phyloP scores from a whole-genome alignment of 1,284 basidiomycete species.

The Cryptococcus sp. region DNA sequence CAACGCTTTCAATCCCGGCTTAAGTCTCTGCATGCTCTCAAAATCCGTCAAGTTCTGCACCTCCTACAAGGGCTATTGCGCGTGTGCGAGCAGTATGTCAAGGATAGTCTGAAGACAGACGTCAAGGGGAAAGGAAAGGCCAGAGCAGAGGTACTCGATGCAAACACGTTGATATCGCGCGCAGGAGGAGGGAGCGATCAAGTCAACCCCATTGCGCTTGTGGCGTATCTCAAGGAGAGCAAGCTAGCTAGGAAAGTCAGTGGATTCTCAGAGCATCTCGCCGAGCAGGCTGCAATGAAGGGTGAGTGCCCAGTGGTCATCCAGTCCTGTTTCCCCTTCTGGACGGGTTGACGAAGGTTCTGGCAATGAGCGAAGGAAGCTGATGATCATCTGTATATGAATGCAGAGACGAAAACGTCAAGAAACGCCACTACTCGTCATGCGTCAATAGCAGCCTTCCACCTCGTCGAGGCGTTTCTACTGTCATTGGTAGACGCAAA shows the following conservation, averaged over 20 bases:
- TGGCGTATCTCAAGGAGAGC: slow-evolving; percentile 77
- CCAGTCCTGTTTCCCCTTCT: neutral
- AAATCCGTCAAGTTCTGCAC: slow-evolving; percentile 74
- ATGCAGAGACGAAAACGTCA: slow-evolving; percentile 11
- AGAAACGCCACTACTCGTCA: slow-evolving; percentile 29
- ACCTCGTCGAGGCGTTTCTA: slow-evolving; percentile 81
- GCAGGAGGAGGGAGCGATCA: slow-evolving; percentile 69
- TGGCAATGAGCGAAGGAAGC: neutral
- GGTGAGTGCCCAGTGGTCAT: slow-evolving; percentile 23
- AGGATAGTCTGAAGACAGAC: slow-evolving; percentile 25
- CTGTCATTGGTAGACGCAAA: slow-evolving; percentile 75
- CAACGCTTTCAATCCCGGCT: slow-evolving; percentile 75
- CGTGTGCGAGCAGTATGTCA: slow-evolving; percentile 60
- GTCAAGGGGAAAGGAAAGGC: slow-evolving; percentile 33
- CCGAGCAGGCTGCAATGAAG: slow-evolving; percentile 58
- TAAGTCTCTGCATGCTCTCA: slow-evolving; percentile 70
- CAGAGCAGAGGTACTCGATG: slow-evolving; percentile 45
- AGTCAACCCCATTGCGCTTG: slow-evolving; percentile 77
- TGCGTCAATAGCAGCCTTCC: slow-evolving; percentile 70
- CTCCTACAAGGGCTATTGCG: slow-evolving; percentile 69
- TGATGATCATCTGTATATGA: neutral
- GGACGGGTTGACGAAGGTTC: neutral
- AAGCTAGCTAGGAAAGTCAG: slow-evolving; percentile 75
- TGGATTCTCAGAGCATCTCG: slow-evolving; percentile 72
- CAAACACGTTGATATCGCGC: slow-evolving; percentile 62